These are phyloP conservation scores for Paulownia fortunei DNA, from an alignment of 257 asterid genomes.

Conservation along the genomic window DNA sequence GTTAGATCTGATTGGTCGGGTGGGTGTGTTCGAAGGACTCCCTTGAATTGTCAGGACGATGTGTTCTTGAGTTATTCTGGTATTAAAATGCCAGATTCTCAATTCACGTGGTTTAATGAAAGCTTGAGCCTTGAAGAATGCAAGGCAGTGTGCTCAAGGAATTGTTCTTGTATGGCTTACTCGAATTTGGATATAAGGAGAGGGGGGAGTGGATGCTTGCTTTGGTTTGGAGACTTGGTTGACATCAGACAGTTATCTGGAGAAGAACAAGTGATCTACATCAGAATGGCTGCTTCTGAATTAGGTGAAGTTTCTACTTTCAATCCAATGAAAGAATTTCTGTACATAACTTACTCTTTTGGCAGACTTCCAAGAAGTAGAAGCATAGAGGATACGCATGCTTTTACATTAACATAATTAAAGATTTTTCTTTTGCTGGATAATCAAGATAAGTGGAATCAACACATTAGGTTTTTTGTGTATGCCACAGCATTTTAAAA, in stretches of 20 bases:
- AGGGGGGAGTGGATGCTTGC: slow-evolving; percentile 49
- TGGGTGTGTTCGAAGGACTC: slow-evolving; percentile 37
- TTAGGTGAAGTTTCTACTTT: slow-evolving; percentile 23
- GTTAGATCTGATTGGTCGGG: slow-evolving; percentile 27
- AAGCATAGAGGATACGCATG: neutral
- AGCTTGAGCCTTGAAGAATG: slow-evolving; percentile 44
- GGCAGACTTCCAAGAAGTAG: neutral
- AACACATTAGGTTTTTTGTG: no score
- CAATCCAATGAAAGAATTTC: neutral
- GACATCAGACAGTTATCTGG: slow-evolving; percentile 39
- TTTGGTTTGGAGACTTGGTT: slow-evolving; percentile 47
- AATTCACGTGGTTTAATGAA: slow-evolving; percentile 30
- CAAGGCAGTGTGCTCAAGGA: slow-evolving; percentile 35
- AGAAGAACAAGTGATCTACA: slow-evolving; percentile 33
- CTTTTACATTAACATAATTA: no score
- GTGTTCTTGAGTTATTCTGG: slow-evolving; percentile 30
- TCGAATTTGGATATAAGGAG: slow-evolving; percentile 34
- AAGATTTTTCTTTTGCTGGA: neutral
- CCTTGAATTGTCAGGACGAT: slow-evolving; percentile 34
- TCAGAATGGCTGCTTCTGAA: slow-evolving; percentile 46
- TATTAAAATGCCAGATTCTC: slow-evolving; percentile 43
- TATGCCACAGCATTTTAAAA: no score
- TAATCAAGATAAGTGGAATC: neutral
- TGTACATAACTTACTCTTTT: no score
- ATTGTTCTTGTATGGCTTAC: slow-evolving; percentile 56